Evolutionary conservation across 1,139 yeast genomes (phyloP).

Genomic region (Yamadazyma taylorii): DNA sequence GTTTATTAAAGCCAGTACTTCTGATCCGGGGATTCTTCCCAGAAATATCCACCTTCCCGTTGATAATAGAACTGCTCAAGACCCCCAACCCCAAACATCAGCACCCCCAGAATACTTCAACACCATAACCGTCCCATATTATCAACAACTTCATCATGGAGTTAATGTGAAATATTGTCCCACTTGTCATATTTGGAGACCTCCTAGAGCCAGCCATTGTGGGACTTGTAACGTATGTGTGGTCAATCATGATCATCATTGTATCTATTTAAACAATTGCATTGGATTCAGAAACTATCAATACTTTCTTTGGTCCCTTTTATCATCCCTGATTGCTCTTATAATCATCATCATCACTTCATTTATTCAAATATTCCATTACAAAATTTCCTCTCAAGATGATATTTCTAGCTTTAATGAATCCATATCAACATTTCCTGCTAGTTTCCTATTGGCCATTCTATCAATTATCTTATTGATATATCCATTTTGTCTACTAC

Average conservation of each 20-base stretch:
- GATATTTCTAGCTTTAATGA: slow-evolving; percentile 16
- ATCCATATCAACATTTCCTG: slow-evolving; percentile 35
- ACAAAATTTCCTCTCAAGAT: slow-evolving; percentile 10
- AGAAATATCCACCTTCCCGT: slow-evolving; percentile 70
- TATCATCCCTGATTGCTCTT: slow-evolving; percentile 23
- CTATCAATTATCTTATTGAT: slow-evolving; percentile 42
- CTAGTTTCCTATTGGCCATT: slow-evolving; percentile 48
- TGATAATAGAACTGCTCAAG: no score
- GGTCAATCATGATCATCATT: slow-evolving; percentile 44
- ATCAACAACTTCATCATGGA: slow-evolving; percentile 17
- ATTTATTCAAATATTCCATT: slow-evolving; percentile 31
- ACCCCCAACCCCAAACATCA: not conserved
- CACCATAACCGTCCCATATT: slow-evolving; percentile 54
- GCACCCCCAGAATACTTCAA: slow-evolving; percentile 66
- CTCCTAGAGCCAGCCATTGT: slow-evolving; percentile 47
- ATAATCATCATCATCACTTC: slow-evolving; percentile 24
- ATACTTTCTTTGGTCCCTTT: slow-evolving; percentile 42
- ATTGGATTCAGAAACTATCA: slow-evolving; percentile 36
- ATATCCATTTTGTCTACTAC: slow-evolving; percentile 56
- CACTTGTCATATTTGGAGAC: slow-evolving; percentile 51
- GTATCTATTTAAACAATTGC: slow-evolving; percentile 41
- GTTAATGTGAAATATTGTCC: slow-evolving; percentile 48
- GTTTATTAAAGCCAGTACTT: slow-evolving; percentile 53
- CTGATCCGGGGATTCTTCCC: slow-evolving; percentile 77
- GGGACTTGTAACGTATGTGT: slow-evolving; percentile 46